A percentile compares a stretch with the other conserved stretches of the same genome.
phyloP scores from a whole-genome alignment of 805 yeast species.

The Barnettozyma californica region DNA sequence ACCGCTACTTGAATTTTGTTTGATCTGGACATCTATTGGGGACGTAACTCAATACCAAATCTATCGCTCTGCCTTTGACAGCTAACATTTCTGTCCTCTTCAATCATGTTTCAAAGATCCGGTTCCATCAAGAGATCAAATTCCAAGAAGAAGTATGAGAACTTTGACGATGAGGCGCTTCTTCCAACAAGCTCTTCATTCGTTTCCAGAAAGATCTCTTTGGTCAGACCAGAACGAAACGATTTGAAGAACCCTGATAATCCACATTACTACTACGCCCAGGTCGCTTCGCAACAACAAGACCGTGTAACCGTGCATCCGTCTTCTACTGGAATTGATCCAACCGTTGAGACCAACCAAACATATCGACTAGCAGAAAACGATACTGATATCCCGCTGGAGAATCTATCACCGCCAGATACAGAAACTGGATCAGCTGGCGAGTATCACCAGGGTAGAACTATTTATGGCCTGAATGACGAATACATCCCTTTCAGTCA shows the following conservation, averaged over 20 bases:
- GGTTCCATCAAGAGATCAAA: conserved; percentile 21
- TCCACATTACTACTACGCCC: conserved; percentile 75
- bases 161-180: conserved; percentile 31
- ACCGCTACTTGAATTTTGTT: neutral
- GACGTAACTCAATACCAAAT: neutral
- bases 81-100: neutral
- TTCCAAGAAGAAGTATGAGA: conserved; percentile 19
- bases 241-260: conserved; percentile 56
- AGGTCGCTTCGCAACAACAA: conserved; percentile 61
- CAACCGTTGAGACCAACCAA: conserved; percentile 25
- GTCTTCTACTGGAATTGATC: conserved; percentile 69
- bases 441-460: conserved; percentile 37
- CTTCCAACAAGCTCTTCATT: conserved; percentile 18
- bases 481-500: conserved; percentile 33
- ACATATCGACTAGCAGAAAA: conserved; percentile 14
- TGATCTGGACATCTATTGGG: neutral
- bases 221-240: conserved; percentile 83
- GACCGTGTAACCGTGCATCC: conserved; percentile 61
- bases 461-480: conserved; percentile 57
- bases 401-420: conserved; percentile 14
- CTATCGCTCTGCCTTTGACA: neutral
- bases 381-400: conserved; percentile 17
- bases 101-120: conserved; percentile 21
- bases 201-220: conserved; percentile 49
- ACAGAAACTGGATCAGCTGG: conserved; percentile 1